Evolutionary conservation across 75 land plant genomes (phyloP), one percentile per base, ranked within the genome.

Genomic region (Sequoia sempervirens): DNA sequence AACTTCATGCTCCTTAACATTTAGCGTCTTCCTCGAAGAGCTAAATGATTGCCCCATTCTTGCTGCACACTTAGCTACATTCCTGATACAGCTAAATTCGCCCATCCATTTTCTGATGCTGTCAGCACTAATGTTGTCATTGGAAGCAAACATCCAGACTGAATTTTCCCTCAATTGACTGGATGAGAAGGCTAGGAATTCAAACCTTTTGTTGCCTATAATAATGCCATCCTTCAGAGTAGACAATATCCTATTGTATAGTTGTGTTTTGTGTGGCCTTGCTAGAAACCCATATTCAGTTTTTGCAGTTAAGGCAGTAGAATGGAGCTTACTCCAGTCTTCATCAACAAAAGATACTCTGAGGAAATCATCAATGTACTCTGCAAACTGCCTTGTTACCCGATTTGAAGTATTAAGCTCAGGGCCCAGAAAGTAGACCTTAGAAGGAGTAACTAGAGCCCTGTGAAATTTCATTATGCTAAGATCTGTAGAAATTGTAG

Each of bases 91-190:
- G 5, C 81, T 83, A 75, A 97, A 97, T 40, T 94, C 79, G 36
- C 99, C 99, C 99, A 97, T 97, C 97, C 95, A 95, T 10, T 88
- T 81, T 85, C 97, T 90, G 38, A 97, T 95, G 50, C 81, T 84
- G 46, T 90, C 90, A 32, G 92, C 92, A 58, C 86, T 91, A 17
- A 91, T 84, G 4, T 74, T 70, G 4, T 82, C 86, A 80, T 88
- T 93, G 34, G 95, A 91, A 41, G 99, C 95, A 95, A 96, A 96
- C 99, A 95, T 95, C 99, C 97, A 95, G 66, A 93, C 84, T 26
- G 96, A 91, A 66, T 88, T 91, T 40, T 88, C 89, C 26, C 99
- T 90, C 46, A 97, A 88, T 81, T 97, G 99, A 84, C 97, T 97
- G 15, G 97, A 90, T 26, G 99, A 97, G 84, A 97, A 97, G 6